A percentile compares a stretch with the other conserved stretches of the same genome.
These are phyloP conservation scores for Candida buenavistaensis DNA, from an alignment of 1,139 yeast species.

Conservation along the genomic window DNA sequence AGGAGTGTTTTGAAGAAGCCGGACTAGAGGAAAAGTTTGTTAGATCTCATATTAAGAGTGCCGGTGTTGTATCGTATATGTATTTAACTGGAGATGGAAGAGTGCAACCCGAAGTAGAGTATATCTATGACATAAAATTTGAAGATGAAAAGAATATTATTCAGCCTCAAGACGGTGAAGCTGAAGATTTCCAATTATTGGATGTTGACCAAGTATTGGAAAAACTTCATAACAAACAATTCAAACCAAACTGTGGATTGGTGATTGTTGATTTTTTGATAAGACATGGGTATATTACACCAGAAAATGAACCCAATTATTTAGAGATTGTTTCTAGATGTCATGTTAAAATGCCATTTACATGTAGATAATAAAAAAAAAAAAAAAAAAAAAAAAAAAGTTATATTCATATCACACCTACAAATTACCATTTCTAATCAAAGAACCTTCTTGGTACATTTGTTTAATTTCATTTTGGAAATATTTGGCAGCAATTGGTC, in stretches of 20 bases:
- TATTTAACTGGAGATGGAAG: constrained; percentile 51
- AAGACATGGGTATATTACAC: constrained; percentile 70
- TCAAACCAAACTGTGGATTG: constrained; percentile 88
- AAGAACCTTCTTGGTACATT: constrained; percentile 55
- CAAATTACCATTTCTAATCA: constrained; percentile 21
- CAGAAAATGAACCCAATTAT: constrained; percentile 64
- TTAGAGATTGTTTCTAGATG: constrained; percentile 55
- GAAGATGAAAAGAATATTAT: constrained; percentile 53
- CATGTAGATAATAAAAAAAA: constrained; percentile 29
- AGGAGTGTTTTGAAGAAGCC: constrained; percentile 91
- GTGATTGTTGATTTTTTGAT: constrained; percentile 80
- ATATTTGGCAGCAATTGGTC: constrained; percentile 48
- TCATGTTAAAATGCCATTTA: constrained; percentile 75
- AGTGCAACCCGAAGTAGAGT: constrained; percentile 89
- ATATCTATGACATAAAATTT: constrained; percentile 69
- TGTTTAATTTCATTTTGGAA: constrained; percentile 1
- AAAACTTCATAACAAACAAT: constrained; percentile 53
- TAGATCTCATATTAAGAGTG: constrained; percentile 39
- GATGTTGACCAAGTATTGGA: constrained; percentile 53
- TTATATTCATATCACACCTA: background rate
- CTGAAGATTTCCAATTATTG: constrained; percentile 68
- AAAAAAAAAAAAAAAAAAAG: background rate
- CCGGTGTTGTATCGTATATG: constrained; percentile 73
- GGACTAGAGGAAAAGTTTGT: constrained; percentile 63
- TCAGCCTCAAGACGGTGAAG: constrained; percentile 82